These are phyloP conservation scores for Sporothrix euskadiensis DNA, from an alignment of 2,329 filamentous ascomycete genomes.

Conservation along the genomic window DNA sequence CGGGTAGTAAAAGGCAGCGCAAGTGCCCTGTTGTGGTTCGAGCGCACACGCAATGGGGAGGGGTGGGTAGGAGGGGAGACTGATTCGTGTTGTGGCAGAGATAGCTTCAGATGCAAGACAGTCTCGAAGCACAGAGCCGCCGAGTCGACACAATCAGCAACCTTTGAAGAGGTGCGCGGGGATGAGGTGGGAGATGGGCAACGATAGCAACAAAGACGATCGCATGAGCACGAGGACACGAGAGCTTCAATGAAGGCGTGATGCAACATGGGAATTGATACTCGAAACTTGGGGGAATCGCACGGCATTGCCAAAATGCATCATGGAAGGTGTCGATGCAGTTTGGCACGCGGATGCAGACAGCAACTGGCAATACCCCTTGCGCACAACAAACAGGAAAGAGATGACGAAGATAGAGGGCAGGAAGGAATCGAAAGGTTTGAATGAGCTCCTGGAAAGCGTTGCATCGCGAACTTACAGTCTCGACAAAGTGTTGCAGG, in stretches of 20 bases:
- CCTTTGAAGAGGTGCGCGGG: too few species aligned
- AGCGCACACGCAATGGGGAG: neutral
- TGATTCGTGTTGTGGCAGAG: neutral
- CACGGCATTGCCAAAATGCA: neutral
- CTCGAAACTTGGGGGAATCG: too few species aligned
- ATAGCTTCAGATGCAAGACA: neutral
- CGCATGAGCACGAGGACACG: neutral
- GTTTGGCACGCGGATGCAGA: neutral
- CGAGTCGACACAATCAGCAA: neutral
- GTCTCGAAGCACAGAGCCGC: neutral
- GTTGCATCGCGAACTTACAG: constrained; percentile 48
- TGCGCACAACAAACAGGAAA: neutral
- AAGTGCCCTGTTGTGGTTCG: constrained; percentile 5
- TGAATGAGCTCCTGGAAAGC: neutral
- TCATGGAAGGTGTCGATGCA: neutral
- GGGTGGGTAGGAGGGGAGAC: neutral
- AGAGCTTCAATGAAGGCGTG: neutral
- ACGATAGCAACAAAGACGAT: neutral
- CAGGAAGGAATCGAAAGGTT: constrained; percentile 9
- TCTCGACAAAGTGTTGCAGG: constrained; percentile 97
- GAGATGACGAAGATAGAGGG: neutral
- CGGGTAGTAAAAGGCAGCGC: constrained; percentile 5
- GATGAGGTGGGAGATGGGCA: neutral
- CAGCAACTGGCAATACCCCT: neutral
- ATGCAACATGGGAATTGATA: neutral